Conservation (phyloP, 1,139 yeast species). For the Kluyveromyces sp. region DNA sequence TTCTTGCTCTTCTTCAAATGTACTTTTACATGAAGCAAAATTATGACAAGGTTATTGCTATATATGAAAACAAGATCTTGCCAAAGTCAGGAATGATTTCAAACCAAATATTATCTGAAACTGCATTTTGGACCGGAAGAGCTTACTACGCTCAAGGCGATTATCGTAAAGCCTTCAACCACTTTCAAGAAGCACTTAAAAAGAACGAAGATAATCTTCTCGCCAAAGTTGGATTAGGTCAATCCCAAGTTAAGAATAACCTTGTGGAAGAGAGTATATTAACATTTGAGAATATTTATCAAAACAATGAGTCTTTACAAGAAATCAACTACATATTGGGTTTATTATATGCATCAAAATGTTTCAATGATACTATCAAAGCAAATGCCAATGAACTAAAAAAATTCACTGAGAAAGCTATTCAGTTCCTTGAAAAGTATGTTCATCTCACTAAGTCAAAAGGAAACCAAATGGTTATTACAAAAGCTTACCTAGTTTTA, state of each 20-base stretch:
- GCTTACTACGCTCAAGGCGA: constrained; percentile 55
- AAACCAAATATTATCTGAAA: constrained; percentile 55
- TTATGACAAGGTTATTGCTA: constrained; percentile 47
- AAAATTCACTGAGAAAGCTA: constrained; percentile 42
- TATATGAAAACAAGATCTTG: constrained; percentile 46
- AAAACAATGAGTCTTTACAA: constrained; percentile 58
- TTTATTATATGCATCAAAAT: constrained; percentile 52
- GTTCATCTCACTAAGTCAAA: constrained; percentile 50
- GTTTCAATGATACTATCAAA: constrained; percentile 18
- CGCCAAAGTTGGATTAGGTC: constrained; percentile 79
- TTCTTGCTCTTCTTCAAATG: constrained; percentile 40
- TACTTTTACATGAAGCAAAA: constrained; percentile 58
- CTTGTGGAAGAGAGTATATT: constrained; percentile 77
- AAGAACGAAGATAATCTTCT: constrained; percentile 54
- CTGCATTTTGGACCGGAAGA: constrained; percentile 81
- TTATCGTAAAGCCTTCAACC: constrained; percentile 58
- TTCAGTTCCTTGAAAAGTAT: constrained; percentile 64
- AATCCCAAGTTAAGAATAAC: constrained; percentile 69
- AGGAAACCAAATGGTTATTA: constrained; percentile 52
- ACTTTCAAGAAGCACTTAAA: constrained; percentile 65
- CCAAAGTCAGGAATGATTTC: constrained; percentile 18
- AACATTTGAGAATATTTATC: constrained; percentile 69
- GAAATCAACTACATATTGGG: constrained; percentile 78
- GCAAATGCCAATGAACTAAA: constrained; percentile 15
- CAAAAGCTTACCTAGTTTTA: constrained; percentile 62